Evolutionary conservation across 208 protist species (phyloP), one percentile per base, ranked within the genome.

Genomic region (Strigomonas oncopelti): DNA sequence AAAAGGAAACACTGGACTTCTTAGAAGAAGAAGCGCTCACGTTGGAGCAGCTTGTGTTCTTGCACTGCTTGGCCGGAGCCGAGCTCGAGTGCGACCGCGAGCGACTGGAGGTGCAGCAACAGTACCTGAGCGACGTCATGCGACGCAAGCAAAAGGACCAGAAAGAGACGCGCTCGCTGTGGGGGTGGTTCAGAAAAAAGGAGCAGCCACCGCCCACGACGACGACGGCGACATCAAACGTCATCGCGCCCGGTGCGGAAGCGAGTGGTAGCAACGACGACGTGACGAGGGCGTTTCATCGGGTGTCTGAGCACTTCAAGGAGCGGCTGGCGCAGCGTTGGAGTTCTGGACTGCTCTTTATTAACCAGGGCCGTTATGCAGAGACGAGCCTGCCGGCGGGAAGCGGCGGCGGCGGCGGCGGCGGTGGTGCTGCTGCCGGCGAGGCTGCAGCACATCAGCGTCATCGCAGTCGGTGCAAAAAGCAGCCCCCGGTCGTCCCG

Each of bases 11-110:
- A 48, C 48, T 92, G 45, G 13, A 20, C 61, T 38, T 65, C 11
- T 63, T 95, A n/a, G 90, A 95, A 66, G 54, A 95, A 66, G 58
- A 75, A 3, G 45, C 77, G 34, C 70, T 92, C 11, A 77, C 77
- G 0, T 61, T 95, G 24, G 63, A 86, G 45, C 90, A 95, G 67
- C 27, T 90, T 7, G 61, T 90, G n/a, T 90, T 92, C 69, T 61
- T 95, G 8, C 84, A 87, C 13, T 92, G 85, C 61, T 57, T 95
- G 9, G 69, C 90, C 3, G 78, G 83, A 32, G 77, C 87, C 0
- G 85, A 92, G 65, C 65, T 95, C 7, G 36, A 58, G 31, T 59
- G 62, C n/a, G 90, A 92, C 36, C 38, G 28, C 7, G 60, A 64
- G 8, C 60, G 60, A 14, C 60, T 54, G 13, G 60, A 46, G 22